Evolutionary conservation across 202 grass and related monocot genomes (phyloP), one percentile per base, ranked within the genome.

Genomic region (Carex arenaria): DNA sequence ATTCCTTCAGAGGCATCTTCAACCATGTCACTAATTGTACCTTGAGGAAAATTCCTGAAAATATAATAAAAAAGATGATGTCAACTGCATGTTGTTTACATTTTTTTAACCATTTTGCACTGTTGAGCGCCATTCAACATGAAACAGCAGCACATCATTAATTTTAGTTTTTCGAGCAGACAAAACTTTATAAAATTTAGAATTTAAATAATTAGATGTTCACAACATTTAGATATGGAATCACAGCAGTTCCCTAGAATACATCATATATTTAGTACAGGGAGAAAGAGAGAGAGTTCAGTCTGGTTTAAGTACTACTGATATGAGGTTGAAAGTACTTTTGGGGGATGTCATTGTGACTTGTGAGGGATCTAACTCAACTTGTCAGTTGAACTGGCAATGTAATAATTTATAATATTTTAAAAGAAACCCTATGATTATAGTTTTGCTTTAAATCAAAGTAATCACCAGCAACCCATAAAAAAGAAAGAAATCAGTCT

Each of bases 1-100:
- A 98, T 89, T 83, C 95, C 95, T 81, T 84, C 80, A 63, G 93
- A 98, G 73, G 66, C 91, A 87, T 98, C 95, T 88, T 93, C 86
- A 82, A 98, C 86, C 95, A 98, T 98, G 67, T 93, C 85, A 54
- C 92, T 79, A 71, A 95, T 95, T 70, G 95, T 95, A 75, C 95
- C 95, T 78, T 95, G 93, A 86, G 95, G 95, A 62, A 95, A 98
- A 40, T 98, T 98, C 91, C 95, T 98, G 86, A 80, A 80, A 87
- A 84, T 67, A 67, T 26, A 43, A 56, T 18, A 76, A 57, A 55
- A 55, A 23, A 12, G 72, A 52, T 4, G 12, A 70, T 82, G 28
- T 64, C 22, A 80, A 62, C 22, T 43, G 43, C 54, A 80, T 23
- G 40, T 63, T 62, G 32, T 34, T 61, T 12, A n/a, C 69, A 51